Base-by-base conservation (phyloP, 768 basidiomycete species). In the Tricholoma flavovirens region DNA sequence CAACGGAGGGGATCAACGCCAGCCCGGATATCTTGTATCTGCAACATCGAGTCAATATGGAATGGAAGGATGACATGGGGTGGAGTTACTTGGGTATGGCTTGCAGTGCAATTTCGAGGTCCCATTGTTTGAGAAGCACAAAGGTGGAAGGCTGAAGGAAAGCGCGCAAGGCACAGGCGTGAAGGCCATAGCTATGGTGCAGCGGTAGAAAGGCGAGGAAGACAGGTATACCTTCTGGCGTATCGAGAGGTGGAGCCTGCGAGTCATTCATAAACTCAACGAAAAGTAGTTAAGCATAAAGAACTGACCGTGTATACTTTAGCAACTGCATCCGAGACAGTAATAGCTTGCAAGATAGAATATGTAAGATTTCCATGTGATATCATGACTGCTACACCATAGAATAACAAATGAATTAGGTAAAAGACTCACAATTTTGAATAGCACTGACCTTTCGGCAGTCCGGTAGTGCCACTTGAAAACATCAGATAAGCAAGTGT, bases 181-280 rank as follows among this genome's bases (percentile, higher is more conserved):
- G 79, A n/a, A 88, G 71, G 1, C 80, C 90, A 60, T 82, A 88
- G 0, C 76, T 71, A 58, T 91, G 89, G 60, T 88, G 82, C 42
- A 90, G 72, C 0, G 89, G 89, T 0, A 91, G 69, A 56, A 83
- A 82, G 0, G 75, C 83, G 49, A 90, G 75, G 0, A 61, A 59
- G 5, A 83, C 67, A 2, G 83, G 79, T 4, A 76, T 65, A 26
- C 75, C 76, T 53, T 75, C 75, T 1, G 79, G 78, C 3, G 73
- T 77, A 5, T 65, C 62, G 19, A 72, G 74, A 6, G 62, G 63
- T 30, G 71, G 73, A 9, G 74, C 72, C 79, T 36, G n/a, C n/a
- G 7, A 56, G 15, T 17, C 24, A 22, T 42, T 15, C 32, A 46
- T 29, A 11, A 32, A 21, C 14, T 26, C n/a, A 46, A 24, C 22